A percentile compares a stretch with the other conserved stretches of the same genome.
These are phyloP conservation scores for Elsinoe necatrix DNA, from an alignment of 2,329 filamentous ascomycete genomes.

Conservation along the genomic window DNA sequence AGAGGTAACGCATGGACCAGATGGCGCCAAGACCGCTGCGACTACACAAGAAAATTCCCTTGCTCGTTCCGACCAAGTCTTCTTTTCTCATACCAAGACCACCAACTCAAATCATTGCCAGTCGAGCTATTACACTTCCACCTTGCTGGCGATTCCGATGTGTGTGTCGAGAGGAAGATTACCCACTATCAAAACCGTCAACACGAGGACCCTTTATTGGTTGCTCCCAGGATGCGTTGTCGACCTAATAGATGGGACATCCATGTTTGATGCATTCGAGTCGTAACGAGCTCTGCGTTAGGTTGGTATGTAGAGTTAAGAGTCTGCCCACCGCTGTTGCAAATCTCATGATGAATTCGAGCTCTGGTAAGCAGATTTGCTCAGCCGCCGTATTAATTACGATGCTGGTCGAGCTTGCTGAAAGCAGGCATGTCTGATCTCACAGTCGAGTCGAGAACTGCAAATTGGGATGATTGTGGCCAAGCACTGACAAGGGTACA, in stretches of 20 bases:
- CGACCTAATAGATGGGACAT: conserved; percentile 60
- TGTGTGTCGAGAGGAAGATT: conserved; percentile 58
- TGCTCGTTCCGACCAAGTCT: conserved; percentile 27
- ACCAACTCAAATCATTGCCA: conserved; percentile 68
- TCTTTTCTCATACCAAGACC: conserved; percentile 50
- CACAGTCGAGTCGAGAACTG: background rate
- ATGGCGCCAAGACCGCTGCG: background rate
- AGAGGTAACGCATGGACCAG: conserved; percentile 12
- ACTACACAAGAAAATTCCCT: conserved; percentile 13
- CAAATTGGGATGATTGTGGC: background rate
- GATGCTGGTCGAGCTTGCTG: conserved; percentile 45
- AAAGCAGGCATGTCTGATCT: conserved; percentile 40
- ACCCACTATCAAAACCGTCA: conserved; percentile 74
- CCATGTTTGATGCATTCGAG: conserved; percentile 20
- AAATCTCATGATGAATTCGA: conserved; percentile 26
- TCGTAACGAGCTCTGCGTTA: background rate
- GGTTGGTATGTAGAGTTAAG: conserved; percentile 16
- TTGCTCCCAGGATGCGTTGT: conserved; percentile 58
- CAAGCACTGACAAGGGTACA: background rate
- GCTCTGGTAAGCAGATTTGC: conserved; percentile 44
- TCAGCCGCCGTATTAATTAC: conserved; percentile 37
- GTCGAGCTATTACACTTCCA: conserved; percentile 43
- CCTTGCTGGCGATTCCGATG: conserved; percentile 64
- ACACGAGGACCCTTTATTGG: conserved; percentile 56
- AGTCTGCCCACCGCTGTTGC: background rate